Evolutionary conservation across 495 filamentous ascomycete species (phyloP).

Genomic region (Pseudevernia furfuracea): DNA sequence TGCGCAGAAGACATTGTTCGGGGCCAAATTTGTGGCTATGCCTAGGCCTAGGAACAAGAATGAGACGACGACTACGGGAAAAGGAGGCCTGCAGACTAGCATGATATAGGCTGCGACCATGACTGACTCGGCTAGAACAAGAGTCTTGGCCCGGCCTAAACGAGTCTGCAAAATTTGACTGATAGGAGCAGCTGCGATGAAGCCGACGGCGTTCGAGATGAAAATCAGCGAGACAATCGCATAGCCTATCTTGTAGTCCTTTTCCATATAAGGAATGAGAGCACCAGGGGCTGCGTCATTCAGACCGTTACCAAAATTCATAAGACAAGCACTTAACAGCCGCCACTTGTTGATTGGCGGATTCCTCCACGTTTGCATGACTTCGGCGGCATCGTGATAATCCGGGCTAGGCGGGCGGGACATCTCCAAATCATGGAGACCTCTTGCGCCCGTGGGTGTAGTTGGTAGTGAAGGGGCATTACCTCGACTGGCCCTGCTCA

Average conservation of each 20-base stretch:
- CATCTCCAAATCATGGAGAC: conserved; percentile 48
- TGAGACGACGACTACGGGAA: conserved; percentile 53
- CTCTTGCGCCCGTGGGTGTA: conserved; percentile 26
- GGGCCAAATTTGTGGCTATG: conserved; percentile 56
- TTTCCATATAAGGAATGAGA: conserved; percentile 68
- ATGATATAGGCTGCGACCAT: conserved; percentile 53
- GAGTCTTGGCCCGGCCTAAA: conserved; percentile 55
- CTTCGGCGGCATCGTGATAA: conserved; percentile 31
- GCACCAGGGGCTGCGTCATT: conserved; percentile 62
- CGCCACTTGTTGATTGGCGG: conserved; percentile 46
- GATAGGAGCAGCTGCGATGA: conserved; percentile 62
- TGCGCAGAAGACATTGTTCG: conserved; percentile 69
- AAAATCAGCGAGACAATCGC: conserved; percentile 72
- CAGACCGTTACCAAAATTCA: conserved; percentile 49
- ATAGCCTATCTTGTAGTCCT: conserved; percentile 62
- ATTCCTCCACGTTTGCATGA: conserved; percentile 44
- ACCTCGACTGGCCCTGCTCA: conserved; percentile 28
- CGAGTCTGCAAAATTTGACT: conserved; percentile 45
- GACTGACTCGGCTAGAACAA: conserved; percentile 46
- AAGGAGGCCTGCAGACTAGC: conserved; percentile 59
- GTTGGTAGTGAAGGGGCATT: conserved; percentile 24
- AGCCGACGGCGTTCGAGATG: conserved; percentile 69
- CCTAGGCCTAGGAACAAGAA: conserved; percentile 66
- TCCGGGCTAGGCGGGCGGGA: conserved; percentile 40
- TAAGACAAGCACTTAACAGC: conserved; percentile 35